phyloP scores from a whole-genome alignment of 345 rosid genomes.

The Euphorbia peplus region DNA sequence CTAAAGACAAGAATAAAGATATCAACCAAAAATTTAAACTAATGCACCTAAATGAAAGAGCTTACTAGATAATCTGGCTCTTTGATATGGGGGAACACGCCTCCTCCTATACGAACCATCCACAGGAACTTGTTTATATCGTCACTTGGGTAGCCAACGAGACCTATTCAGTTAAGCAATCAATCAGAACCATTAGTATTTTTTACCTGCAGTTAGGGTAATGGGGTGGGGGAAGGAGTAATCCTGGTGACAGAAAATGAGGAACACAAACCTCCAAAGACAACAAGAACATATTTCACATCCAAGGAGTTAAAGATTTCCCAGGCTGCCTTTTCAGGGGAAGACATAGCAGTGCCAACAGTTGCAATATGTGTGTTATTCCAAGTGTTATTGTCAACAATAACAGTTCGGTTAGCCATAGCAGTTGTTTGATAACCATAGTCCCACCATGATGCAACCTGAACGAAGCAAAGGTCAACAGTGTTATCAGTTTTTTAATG shows the following conservation, averaged over 20 bases:
- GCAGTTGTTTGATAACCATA: slow-evolving; percentile 99
- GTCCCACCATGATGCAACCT: slow-evolving; percentile 99
- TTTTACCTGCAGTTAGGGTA: neutral
- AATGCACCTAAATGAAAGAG: slow-evolving; percentile 1
- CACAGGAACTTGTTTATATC: slow-evolving; percentile 97
- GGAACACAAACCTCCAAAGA: slow-evolving; percentile 83
- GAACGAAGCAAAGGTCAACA: slow-evolving; percentile 15
- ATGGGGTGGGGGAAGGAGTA: neutral
- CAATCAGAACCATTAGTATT: slow-evolving; percentile 25
- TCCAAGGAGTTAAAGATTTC: slow-evolving; percentile 95
- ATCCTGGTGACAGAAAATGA: slow-evolving; percentile 13
- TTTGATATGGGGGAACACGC: slow-evolving; percentile 95
- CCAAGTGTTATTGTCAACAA: slow-evolving; percentile 99
- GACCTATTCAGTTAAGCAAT: slow-evolving; percentile 47
- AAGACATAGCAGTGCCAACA: slow-evolving; percentile 99
- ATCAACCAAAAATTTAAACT: neutral
- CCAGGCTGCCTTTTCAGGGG: slow-evolving; percentile 99
- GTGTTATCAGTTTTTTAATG: neutral
- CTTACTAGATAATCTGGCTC: slow-evolving; percentile 93
- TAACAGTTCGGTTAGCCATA: slow-evolving; percentile 98
- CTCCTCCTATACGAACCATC: slow-evolving; percentile 99
- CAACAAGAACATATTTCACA: slow-evolving; percentile 96
- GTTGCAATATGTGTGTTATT: slow-evolving; percentile 99
- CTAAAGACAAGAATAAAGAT: slow-evolving; percentile 5
- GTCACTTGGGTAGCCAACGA: slow-evolving; percentile 98